Evolutionary conservation across 768 basidiomycete genomes (phyloP), one percentile per base, ranked within the genome.

Genomic region (Cyclocybe cylindracea): DNA sequence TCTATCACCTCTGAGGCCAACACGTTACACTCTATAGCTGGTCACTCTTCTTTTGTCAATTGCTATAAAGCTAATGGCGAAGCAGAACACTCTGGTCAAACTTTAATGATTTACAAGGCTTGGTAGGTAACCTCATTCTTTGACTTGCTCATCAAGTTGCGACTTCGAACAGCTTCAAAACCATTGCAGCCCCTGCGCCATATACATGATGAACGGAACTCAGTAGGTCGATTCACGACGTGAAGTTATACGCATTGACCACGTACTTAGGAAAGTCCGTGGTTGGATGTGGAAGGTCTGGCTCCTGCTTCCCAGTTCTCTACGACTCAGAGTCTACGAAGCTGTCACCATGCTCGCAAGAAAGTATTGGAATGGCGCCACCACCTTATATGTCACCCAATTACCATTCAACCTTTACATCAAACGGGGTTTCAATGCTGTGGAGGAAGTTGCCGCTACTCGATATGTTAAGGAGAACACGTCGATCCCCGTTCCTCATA

Each of bases 381-480:
- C 37, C 37, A 38, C 37, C 16, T 38, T 38, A 16, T 38, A 38
- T 38, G 45, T 52, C 7, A 40, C 6, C 16, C 44, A 19, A 11
- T 42, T 55, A 13, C 54, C 46, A 4, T 48, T 55, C 46, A 51
- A 51, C 29, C 16, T 56, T 9, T 56, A 46, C 48, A 46, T 41
- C 37, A 51, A 56, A 43, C 4, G n/a, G 3, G 54, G 49, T 19
- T 42, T 37, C 33, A 35, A 40, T 41, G 37, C 14, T 2, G 38
- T 40, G 10, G 6, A 18, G 39, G 55, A 56, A 33, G 55, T 46
- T 7, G 34, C 47, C n/a, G 50, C 55, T 29, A 56, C 46, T 46
- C 55, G 48, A 36, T 56, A 51, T 19, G 46, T 52, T 34, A n/a
- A 40, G 31, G 40, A 46, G 44, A 51, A 56, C 19, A 56, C 55